Evolutionary conservation across 177 flowering plant species (phyloP).

Genomic region (Vitis hybrid): DNA sequence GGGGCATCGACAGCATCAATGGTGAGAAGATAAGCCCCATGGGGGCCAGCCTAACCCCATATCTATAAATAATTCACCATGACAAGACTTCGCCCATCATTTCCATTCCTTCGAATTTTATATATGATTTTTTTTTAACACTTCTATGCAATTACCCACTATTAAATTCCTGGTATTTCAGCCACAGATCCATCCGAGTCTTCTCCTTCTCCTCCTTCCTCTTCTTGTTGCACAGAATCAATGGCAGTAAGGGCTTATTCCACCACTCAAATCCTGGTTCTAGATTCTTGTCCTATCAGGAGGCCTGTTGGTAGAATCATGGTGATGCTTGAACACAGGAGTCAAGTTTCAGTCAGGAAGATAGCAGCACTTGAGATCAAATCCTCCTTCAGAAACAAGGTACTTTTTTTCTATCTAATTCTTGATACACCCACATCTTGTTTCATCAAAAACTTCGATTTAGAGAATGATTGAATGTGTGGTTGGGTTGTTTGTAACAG

Average conservation of each 20-base stretch:
- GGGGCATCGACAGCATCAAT: too few species aligned
- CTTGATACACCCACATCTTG: background rate
- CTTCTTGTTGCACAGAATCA: conserved; percentile 6
- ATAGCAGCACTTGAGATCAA: conserved; percentile 33
- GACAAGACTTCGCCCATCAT: conserved; percentile 16
- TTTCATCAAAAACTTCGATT: too few species aligned
- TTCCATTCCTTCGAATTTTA: conserved; percentile 3
- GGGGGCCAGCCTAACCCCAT: conserved; percentile 22
- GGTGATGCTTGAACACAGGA: conserved; percentile 22
- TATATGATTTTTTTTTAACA: background rate
- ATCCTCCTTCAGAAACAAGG: conserved; percentile 42
- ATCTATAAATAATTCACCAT: conserved; percentile 1
- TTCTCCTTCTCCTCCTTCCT: conserved; percentile 4
- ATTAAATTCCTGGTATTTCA: background rate
- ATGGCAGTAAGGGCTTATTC: conserved; percentile 31
- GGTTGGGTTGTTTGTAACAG: conserved; percentile 29
- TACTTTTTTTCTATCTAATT: conserved; percentile 13
- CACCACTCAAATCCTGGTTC: conserved; percentile 16
- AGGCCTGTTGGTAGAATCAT: conserved; percentile 19
- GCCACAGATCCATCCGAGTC: background rate
- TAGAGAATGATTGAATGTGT: background rate
- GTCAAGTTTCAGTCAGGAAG: conserved; percentile 23
- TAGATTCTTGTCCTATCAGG: conserved; percentile 14
- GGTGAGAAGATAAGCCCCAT: conserved; percentile 34
- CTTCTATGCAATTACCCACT: conserved; percentile 7